A percentile compares a stretch with the other conserved stretches of the same genome.
These are phyloP conservation scores for Vigna unguiculata DNA, from an alignment of 306 rosid genomes.

Conservation along the genomic window DNA sequence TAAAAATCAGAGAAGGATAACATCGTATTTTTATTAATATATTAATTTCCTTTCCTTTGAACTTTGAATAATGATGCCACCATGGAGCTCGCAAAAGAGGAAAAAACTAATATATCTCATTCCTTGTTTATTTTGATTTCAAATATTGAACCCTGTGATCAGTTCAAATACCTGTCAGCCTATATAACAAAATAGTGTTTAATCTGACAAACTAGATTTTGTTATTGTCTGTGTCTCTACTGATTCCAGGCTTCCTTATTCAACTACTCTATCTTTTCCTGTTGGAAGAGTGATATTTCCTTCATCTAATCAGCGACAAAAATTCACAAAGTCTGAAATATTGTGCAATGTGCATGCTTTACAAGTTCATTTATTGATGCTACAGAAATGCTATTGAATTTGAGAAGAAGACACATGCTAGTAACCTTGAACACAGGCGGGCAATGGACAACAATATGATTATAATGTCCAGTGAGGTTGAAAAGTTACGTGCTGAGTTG, in stretches of 20 bases:
- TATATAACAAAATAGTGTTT: background rate
- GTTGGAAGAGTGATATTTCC: slow-evolving; percentile 6
- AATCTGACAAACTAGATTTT: slow-evolving; percentile 31
- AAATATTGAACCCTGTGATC: slow-evolving; percentile 22
- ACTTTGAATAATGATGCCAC: background rate
- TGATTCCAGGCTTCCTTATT: slow-evolving; percentile 10
- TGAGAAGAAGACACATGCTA: slow-evolving; percentile 71
- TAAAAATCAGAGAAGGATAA: no score
- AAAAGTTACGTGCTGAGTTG: slow-evolving; percentile 78
- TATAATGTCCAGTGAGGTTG: slow-evolving; percentile 73
- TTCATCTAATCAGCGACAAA: slow-evolving; percentile 15
- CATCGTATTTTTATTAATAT: no score
- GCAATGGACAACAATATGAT: slow-evolving; percentile 69
- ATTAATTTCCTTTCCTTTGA: background rate
- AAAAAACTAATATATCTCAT: slow-evolving; percentile 1
- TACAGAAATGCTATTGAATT: slow-evolving; percentile 86
- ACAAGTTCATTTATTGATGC: slow-evolving; percentile 29
- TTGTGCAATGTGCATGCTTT: background rate
- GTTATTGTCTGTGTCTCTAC: background rate
- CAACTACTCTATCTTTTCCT: slow-evolving; percentile 16
- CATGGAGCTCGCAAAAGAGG: background rate
- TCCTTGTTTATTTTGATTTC: slow-evolving; percentile 26
- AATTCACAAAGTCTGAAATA: background rate
- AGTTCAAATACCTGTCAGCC: slow-evolving; percentile 8
- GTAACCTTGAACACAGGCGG: slow-evolving; percentile 66